Evolutionary conservation across 805 yeast genomes (phyloP).

Genomic region (Hanseniaspora lindneri): DNA sequence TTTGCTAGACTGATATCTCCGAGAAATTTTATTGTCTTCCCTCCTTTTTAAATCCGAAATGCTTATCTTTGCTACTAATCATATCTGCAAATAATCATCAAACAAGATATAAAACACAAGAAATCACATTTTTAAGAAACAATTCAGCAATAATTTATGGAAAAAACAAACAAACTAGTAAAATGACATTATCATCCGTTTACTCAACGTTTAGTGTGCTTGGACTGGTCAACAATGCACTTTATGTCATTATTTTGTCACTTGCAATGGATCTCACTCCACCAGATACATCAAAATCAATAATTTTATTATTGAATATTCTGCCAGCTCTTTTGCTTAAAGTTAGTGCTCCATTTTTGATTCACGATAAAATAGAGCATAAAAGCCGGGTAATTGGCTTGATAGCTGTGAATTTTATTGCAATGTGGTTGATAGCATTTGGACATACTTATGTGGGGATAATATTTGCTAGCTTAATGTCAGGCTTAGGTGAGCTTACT

Average conservation of each 20-base stretch:
- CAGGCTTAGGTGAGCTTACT: slow-evolving; percentile 86
- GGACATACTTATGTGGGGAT: slow-evolving; percentile 54
- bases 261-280: slow-evolving; percentile 93
- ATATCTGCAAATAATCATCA: too few relatives aligned
- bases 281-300: slow-evolving; percentile 64
- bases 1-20: too few relatives aligned
- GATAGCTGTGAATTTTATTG: slow-evolving; percentile 49
- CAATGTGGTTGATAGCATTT: slow-evolving; percentile 69
- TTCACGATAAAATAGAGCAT: slow-evolving; percentile 51
- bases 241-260: slow-evolving; percentile 80
- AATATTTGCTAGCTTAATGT: slow-evolving; percentile 63
- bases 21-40: too few relatives aligned
- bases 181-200: too few relatives aligned
- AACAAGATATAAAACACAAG: too few relatives aligned
- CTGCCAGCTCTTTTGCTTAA: slow-evolving; percentile 69
- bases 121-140: too few relatives aligned
- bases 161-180: too few relatives aligned
- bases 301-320: slow-evolving; percentile 76
- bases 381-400: slow-evolving; percentile 40
- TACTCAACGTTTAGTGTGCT: slow-evolving; percentile 61
- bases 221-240: slow-evolving; percentile 77
- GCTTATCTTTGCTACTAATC: too few relatives aligned
- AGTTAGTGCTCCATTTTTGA: slow-evolving; percentile 63
- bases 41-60: too few relatives aligned
- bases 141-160: too few relatives aligned